Evolutionary conservation across 225 moss, liverwort and hornwort genomes (phyloP), one percentile per base, ranked within the genome.

Genomic region (Polytrichum formosum): DNA sequence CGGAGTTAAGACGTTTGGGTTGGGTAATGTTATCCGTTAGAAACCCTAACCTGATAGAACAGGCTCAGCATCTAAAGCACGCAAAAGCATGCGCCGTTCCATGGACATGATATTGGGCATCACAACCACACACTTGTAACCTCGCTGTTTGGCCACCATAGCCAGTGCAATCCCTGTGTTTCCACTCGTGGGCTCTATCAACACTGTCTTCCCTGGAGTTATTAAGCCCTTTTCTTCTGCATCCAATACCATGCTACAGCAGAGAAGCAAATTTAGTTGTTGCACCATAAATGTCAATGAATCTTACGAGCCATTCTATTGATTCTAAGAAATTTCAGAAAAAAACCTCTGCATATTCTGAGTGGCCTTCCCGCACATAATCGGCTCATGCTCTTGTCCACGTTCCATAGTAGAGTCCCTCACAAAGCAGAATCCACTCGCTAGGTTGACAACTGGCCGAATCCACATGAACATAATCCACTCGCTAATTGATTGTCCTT

Each of bases 161-260:
- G 96, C 94, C 77, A 97, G 46, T 7, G 84, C 89, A 59, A 94
- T 82, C 18, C 92, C 94, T 21, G 89, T 93, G 19, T 94, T 97
- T 28, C 96, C 96, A 56, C 93, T 91, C 55, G 90, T 92, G 7
- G 86, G 83, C 30, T 94, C 96, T 23, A 97, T 76, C 75, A 94
- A 63, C 54, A 89, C 82, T 7, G 83, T 88, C 63, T 89, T 89
- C 37, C 91, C 93, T 21, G 90, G 90, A 2, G 77, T 90, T 60
- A 97, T 97, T 8, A 92, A 70, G 2, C 92, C 89, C 71, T 89
- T 92, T 61, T 80, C 71, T 82, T 93, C 96, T 26, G 96, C 96
- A 73, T 91, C 93, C 79, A 84, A 18, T 17, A 94, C 75, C 96
- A 97, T 78, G 62, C 89, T 94, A 75, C 77, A 72, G 61, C 68